These are phyloP conservation scores for Neurospora tetrasperma DNA, from an alignment of 495 filamentous ascomycete genomes.

Conservation along the genomic window DNA sequence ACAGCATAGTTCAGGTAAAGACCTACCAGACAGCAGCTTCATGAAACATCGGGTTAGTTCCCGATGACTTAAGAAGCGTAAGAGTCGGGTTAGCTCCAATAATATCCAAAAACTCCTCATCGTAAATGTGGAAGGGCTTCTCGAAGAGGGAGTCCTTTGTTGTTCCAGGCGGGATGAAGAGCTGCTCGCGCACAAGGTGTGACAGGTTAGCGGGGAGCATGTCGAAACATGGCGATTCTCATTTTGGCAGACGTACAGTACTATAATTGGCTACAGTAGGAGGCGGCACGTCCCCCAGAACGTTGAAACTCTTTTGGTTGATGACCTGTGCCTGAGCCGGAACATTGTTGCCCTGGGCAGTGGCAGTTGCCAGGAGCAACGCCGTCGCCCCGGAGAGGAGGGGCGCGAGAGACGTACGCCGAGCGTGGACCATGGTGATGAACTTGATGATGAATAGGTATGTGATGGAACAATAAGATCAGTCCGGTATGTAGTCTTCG, in stretches of 20 bases:
- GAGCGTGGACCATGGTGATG: not conserved
- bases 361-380: conserved; percentile 1
- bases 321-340: conserved; percentile 35
- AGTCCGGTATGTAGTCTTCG: not conserved
- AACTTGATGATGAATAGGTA: not conserved
- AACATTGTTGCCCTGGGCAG: conserved; percentile 4
- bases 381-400: not conserved
- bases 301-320: conserved; percentile 32
- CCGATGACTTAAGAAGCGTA: conserved; percentile 30
- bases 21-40: conserved; percentile 41
- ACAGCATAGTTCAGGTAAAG: too few species aligned
- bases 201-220: not conserved
- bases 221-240: not conserved
- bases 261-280: conserved; percentile 15
- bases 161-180: conserved; percentile 27
- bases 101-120: conserved; percentile 34
- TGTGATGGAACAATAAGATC: not conserved
- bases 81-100: conserved; percentile 33
- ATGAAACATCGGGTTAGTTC: conserved; percentile 37
- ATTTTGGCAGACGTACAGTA: conserved; percentile 10
- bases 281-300: conserved; percentile 21
- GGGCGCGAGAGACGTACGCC: not conserved
- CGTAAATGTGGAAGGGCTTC: conserved; percentile 38
- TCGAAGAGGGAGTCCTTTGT: conserved; percentile 20
- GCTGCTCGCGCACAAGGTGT: conserved; percentile 11